A percentile compares a stretch with the other conserved stretches of the same genome.
Evolutionary conservation across 1,284 basidiomycete genomes (phyloP).

Genomic region (Pseudozyma thailandica): DNA sequence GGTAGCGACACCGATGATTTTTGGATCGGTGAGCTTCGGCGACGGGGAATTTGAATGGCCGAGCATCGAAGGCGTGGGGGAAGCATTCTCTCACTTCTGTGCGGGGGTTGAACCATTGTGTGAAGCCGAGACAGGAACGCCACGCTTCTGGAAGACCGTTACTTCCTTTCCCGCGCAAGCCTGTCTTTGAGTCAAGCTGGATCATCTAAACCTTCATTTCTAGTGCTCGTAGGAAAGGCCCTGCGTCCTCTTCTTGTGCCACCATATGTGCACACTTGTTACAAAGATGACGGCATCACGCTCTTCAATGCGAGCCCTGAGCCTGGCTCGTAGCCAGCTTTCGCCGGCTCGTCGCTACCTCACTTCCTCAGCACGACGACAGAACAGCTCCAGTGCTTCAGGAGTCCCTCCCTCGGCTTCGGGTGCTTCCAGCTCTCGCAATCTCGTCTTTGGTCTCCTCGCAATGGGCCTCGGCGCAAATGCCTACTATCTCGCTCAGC

Average conservation of each 20-base stretch:
- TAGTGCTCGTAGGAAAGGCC: too few species aligned
- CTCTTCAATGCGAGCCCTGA: not conserved
- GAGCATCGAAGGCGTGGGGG: too few species aligned
- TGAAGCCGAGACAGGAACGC: too few species aligned
- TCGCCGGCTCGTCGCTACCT: not conserved
- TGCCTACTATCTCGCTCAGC: constrained; percentile 30
- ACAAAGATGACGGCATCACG: not conserved
- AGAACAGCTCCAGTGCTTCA: not conserved
- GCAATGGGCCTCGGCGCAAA: constrained; percentile 35
- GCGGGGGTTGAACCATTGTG: too few species aligned
- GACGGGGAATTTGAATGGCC: constrained; percentile 1
- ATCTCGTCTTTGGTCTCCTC: constrained; percentile 27
- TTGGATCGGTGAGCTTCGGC: not conserved
- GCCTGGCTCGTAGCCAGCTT: not conserved
- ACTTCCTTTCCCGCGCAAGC: not conserved
- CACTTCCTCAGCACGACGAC: constrained; percentile 1
- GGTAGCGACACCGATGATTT: not conserved
- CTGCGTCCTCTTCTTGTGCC: too few species aligned
- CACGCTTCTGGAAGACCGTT: not conserved
- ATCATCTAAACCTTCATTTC: too few species aligned
- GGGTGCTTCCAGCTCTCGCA: constrained; percentile 8
- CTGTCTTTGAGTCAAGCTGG: not conserved
- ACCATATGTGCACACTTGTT: not conserved
- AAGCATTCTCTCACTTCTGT: too few species aligned
- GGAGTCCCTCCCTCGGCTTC: not conserved